Evolutionary conservation across 495 filamentous ascomycete species (phyloP), one percentile per base, ranked within the genome.

Genomic region (Pseudoneurospora amorphoporcata): DNA sequence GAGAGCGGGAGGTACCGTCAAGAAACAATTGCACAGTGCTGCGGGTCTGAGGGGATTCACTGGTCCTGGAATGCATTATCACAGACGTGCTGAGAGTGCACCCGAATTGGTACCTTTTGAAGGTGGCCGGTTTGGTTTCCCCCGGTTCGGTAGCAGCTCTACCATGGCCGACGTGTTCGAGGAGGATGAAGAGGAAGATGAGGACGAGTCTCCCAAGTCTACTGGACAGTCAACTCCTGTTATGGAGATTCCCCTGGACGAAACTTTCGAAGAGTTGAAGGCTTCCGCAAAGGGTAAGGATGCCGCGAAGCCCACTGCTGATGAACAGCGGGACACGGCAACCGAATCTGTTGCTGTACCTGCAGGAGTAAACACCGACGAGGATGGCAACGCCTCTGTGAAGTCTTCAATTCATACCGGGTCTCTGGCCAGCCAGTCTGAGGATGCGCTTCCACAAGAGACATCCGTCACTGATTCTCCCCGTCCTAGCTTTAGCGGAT

Each of bases 111-210:
- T 89, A 58, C 90, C 94, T 8, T 93, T 97, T 75, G 94, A 95
- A 71, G 87, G 86, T 69, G 87, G 85, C 38, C 82, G 88, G 65
- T 86, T 91, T 45, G 86, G 87, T 14, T 83, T 88, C 72, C 83
- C 86, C 69, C 84, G 85, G 47, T 85, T 89, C 68, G 88, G 84
- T 68, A 91, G 86, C 78, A 90, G 86, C 76, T 90, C 89, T 0
- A 89, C 89, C 5, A 90, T 93, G 86, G 91, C 91, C 23, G 95
- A 98, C 81, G 95, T 97, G 6, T 97, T 97, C 73, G 94, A 97
- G 78, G 95, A 97, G 81, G 95, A 99, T 70, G 95, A 97, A 75
- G 94, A 96, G 74, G 92, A 97, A 72, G 77, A 85, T 41, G 78
- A 80, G 6, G 80, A 75, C 16, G 77, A 78, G 9, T 47, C 68